Evolutionary conservation across 352 stramenopile genomes (phyloP).

Genomic region (Pythium biforme): DNA sequence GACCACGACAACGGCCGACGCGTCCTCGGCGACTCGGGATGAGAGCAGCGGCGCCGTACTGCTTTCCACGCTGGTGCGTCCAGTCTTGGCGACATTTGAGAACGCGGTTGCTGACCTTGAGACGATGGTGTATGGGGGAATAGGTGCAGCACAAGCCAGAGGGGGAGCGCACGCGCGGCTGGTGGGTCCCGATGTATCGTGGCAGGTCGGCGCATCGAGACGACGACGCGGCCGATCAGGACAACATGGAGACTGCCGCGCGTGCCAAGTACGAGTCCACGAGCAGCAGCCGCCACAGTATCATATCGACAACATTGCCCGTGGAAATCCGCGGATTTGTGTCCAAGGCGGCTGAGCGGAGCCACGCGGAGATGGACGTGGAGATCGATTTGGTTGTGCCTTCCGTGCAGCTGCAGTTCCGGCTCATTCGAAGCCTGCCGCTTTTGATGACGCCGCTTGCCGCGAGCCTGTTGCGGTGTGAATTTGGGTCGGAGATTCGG

Average conservation of each 20-base stretch:
- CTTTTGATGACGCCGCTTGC: constrained; percentile 75
- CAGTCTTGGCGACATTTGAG: background rate
- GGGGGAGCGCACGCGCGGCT: background rate
- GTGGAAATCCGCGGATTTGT: constrained; percentile 11
- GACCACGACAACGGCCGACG: background rate
- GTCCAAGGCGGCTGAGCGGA: background rate
- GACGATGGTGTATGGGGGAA: no score
- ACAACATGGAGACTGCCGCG: background rate
- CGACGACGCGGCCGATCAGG: background rate
- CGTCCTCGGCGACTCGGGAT: background rate
- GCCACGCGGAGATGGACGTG: constrained; percentile 22
- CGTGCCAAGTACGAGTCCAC: constrained; percentile 9
- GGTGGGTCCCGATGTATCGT: constrained; percentile 1
- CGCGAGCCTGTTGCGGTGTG: constrained; percentile 48
- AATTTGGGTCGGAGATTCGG: constrained; percentile 41
- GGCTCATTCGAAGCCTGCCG: constrained; percentile 66
- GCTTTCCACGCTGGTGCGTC: constrained; percentile 15
- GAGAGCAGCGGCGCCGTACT: background rate
- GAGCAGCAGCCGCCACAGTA: background rate
- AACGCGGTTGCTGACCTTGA: background rate
- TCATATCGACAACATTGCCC: background rate
- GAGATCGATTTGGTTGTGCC: constrained; percentile 40
- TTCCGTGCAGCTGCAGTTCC: constrained; percentile 41
- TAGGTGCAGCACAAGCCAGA: constrained; percentile 19
- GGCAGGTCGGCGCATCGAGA: background rate